These are phyloP conservation scores for Oropetium thomaeum DNA, from an alignment of 176 grass and related monocot genomes.

Conservation along the genomic window DNA sequence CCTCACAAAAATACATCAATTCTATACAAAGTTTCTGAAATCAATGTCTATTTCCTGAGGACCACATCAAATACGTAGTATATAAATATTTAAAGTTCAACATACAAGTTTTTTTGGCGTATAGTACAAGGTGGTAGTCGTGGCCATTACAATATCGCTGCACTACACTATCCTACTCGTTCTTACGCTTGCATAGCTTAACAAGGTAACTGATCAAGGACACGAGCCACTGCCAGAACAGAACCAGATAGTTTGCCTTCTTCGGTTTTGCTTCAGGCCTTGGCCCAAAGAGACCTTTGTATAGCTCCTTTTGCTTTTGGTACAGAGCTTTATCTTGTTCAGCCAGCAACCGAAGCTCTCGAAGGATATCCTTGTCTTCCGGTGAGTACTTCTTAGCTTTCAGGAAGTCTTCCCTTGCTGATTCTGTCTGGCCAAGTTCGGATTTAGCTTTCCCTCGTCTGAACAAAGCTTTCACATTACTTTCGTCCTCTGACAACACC, in stretches of 20 bases:
- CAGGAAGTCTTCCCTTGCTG: slow-evolving; percentile 71
- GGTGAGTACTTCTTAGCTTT: slow-evolving; percentile 68
- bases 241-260: slow-evolving; percentile 40
- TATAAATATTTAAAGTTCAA: too few species aligned
- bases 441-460: slow-evolving; percentile 87
- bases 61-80: too few species aligned
- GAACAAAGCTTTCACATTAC: slow-evolving; percentile 76
- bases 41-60: too few species aligned
- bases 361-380: slow-evolving; percentile 60
- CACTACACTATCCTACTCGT: slow-evolving; percentile 19
- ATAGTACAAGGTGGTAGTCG: slow-evolving; percentile 2
- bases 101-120: too few species aligned
- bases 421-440: slow-evolving; percentile 81
- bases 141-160: neutral
- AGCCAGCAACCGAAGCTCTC: slow-evolving; percentile 53
- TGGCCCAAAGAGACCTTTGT: slow-evolving; percentile 81
- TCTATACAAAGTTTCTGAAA: neutral
- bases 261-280: slow-evolving; percentile 58
- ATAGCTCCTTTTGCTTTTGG: slow-evolving; percentile 84
- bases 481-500: slow-evolving; percentile 87
- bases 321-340: slow-evolving; percentile 83
- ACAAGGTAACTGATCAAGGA: slow-evolving; percentile 41
- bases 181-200: slow-evolving; percentile 40
- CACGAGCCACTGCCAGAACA: slow-evolving; percentile 72
- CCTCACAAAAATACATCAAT: neutral